Evolutionary conservation across 306 rosid genomes (phyloP).

Genomic region (Canavalia gladiata): DNA sequence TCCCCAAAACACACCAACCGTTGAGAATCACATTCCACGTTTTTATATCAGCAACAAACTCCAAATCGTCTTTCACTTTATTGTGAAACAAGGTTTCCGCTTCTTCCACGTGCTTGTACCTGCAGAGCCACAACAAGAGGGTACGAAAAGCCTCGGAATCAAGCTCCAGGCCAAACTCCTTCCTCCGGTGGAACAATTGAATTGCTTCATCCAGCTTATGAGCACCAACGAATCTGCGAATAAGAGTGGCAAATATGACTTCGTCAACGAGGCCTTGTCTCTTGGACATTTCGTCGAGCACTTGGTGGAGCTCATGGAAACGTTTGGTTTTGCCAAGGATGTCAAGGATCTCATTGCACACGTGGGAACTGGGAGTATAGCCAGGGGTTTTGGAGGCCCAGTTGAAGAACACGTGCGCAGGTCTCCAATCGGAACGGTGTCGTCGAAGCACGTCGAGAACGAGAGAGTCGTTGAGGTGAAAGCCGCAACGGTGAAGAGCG

Average conservation of each 20-base stretch:
- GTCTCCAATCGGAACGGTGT: conserved; percentile 80
- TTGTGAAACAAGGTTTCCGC: conserved; percentile 75
- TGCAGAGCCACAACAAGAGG: conserved; percentile 76
- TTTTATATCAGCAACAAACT: conserved; percentile 63
- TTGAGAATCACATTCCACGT: conserved; percentile 76
- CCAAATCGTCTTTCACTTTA: conserved; percentile 46
- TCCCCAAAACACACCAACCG: conserved; percentile 88
- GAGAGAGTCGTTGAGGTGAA: conserved; percentile 56
- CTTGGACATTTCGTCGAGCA: conserved; percentile 77
- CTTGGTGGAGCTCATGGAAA: conserved; percentile 62
- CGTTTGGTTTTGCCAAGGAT: conserved; percentile 68
- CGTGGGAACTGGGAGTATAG: conserved; percentile 53
- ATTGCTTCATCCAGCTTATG: conserved; percentile 76
- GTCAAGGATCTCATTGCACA: conserved; percentile 69
- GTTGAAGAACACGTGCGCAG: conserved; percentile 66
- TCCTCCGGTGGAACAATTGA: conserved; percentile 56
- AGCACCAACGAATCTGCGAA: conserved; percentile 68
- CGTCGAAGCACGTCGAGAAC: conserved; percentile 70
- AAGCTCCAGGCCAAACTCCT: conserved; percentile 61
- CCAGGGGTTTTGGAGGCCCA: conserved; percentile 63
- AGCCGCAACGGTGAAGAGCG: conserved; percentile 63
- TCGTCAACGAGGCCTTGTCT: conserved; percentile 62
- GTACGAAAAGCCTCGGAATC: conserved; percentile 62
- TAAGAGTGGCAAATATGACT: conserved; percentile 55
- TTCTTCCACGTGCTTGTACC: conserved; percentile 78